Evolutionary conservation across 306 rosid genomes (phyloP), one percentile per base, ranked within the genome.

Genomic region (Cicer yamashitae): DNA sequence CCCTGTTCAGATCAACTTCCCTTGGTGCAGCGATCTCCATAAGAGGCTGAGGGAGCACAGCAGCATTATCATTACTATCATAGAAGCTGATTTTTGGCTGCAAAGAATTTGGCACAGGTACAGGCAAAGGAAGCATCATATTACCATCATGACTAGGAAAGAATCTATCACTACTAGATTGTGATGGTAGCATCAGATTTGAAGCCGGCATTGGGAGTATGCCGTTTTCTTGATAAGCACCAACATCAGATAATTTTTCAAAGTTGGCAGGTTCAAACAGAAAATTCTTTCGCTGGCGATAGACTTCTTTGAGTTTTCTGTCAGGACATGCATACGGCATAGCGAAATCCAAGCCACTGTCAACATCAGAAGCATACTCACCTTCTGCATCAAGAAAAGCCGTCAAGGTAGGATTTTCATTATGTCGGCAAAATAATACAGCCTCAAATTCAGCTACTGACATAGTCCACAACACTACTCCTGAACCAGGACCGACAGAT

Each of bases 301-400:
- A 82, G 75, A 89, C 79, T 45, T 75, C 45, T 37, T 44, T 60
- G 44, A 60, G 70, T 73, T 45, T 67, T 82, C 77, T 84, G n/a
- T 92, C 88, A 25, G 79, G 88, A 75, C 97, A 93, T 47, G 88
- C 70, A 76, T 86, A 81, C 9, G 96, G 96, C 86, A 82, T 79
- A 18, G 80, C 79, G 79, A 81, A 86, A 68, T 85, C 89, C 72
- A 81, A 67, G 71, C 70, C 86, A 75, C 45, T 54, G 18, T 82
- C 87, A 37, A 60, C 67, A 60, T 37, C 67, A 77, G 77, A 73
- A 76, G 43, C 84, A 84, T 62, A 68, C 44, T 58, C 84, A 53
- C 75, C 67, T 39, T 79, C 83, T 25, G 76, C 68, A 76, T 68
- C 84, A 68, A 80, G 67, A 7, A 80, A 74, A 54, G 34, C 67